A percentile compares a stretch with the other conserved stretches of the same genome.
phyloP scores from a whole-genome alignment of 345 rosid species.

The Euclidium syriacum region DNA sequence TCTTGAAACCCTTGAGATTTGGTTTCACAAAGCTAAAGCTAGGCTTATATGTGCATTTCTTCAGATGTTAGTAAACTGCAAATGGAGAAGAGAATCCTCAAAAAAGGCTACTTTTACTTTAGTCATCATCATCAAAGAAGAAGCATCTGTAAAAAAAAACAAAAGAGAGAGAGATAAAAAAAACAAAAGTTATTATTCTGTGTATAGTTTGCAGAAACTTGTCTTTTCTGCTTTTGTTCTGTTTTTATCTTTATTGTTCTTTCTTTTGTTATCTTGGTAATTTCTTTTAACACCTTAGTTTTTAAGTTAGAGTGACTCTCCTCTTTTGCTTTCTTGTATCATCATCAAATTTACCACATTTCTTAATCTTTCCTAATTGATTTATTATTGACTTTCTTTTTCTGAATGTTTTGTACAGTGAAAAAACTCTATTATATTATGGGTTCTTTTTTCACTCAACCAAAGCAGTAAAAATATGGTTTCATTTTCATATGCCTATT shows the following conservation, averaged over 20 bases:
- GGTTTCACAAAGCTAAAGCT: conserved; percentile 18
- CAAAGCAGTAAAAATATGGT: not conserved
- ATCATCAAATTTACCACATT: conserved; percentile 12
- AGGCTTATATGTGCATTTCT: conserved; percentile 24
- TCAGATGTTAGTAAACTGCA: conserved; percentile 20
- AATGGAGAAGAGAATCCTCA: conserved; percentile 16
- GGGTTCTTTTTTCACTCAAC: not conserved
- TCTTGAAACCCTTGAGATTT: conserved; percentile 23
- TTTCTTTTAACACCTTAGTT: conserved; percentile 20
- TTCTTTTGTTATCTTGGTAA: not conserved
- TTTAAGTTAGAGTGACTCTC: conserved; percentile 20
- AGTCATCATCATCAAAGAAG: conserved; percentile 16
- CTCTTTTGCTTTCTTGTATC: conserved; percentile 9
- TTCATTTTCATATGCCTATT: not conserved
- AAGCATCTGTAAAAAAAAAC: conserved; percentile 18
- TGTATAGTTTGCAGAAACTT: conserved; percentile 28
- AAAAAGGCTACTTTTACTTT: conserved; percentile 22
- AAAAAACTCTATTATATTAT: not conserved
- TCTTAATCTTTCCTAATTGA: conserved; percentile 12
- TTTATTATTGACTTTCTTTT: not conserved
- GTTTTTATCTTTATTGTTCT: not conserved
- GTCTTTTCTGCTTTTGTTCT: conserved; percentile 22
- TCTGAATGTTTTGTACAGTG: not conserved
- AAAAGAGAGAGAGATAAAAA: not conserved
- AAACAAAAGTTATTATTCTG: conserved; percentile 14